These are phyloP conservation scores for Aquilaria malaccensis DNA, from an alignment of 345 rosid species.

Conservation along the genomic window DNA sequence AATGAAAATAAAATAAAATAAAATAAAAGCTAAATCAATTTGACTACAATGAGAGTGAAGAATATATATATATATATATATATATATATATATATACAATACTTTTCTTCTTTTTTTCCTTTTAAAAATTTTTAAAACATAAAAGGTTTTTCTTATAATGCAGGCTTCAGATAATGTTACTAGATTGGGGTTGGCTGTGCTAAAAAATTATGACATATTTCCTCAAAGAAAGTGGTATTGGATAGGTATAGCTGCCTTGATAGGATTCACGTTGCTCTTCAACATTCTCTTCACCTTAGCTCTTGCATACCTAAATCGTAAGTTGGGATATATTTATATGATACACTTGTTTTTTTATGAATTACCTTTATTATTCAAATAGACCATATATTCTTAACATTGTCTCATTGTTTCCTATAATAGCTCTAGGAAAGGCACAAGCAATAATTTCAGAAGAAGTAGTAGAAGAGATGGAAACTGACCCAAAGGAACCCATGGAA, in stretches of 20 bases:
- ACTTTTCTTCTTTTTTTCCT: too few relatives aligned
- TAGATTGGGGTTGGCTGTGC: conserved; percentile 52
- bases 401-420: neutral
- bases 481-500: conserved; percentile 15
- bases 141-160: neutral
- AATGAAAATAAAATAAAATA: neutral
- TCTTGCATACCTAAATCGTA: conserved; percentile 61
- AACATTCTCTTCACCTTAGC: conserved; percentile 67
- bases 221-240: conserved; percentile 67
- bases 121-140: neutral
- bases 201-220: conserved; percentile 38
- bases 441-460: conserved; percentile 52
- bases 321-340: conserved; percentile 14
- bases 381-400: conserved; percentile 4
- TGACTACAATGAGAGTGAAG: neutral
- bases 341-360: too few relatives aligned
- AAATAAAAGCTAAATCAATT: neutral
- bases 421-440: conserved; percentile 68
- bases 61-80: neutral
- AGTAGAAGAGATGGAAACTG: conserved; percentile 28
- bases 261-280: conserved; percentile 61
- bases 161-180: conserved; percentile 56
- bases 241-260: conserved; percentile 63
- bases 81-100: neutral
- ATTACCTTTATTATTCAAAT: neutral